Percentiles rank a stretch among this genome's conserved stretches.
Evolutionary conservation across 495 filamentous ascomycete genomes (phyloP).

Genomic region (Penicillium psychrofluorescens): DNA sequence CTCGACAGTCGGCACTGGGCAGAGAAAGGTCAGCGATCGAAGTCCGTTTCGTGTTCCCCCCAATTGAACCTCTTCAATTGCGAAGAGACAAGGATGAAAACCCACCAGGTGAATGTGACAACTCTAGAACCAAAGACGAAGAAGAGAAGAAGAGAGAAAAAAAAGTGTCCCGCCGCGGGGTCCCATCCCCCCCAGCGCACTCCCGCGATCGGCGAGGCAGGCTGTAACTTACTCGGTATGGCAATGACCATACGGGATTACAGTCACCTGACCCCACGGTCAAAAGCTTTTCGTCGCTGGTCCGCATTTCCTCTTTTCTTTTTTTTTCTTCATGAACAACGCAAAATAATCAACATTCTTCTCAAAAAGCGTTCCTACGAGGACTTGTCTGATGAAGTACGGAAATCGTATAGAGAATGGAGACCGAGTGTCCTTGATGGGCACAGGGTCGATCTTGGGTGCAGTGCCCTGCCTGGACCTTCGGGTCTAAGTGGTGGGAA

Average conservation of each 20-base stretch:
- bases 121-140: constrained; percentile 1
- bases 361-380: constrained; percentile 56
- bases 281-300: constrained; percentile 11
- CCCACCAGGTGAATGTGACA: constrained; percentile 1
- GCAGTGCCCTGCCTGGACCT: constrained; percentile 45
- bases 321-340: constrained; percentile 56
- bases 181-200: background rate
- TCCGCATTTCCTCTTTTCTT: constrained; percentile 24
- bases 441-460: constrained; percentile 59
- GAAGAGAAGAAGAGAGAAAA: constrained; percentile 8
- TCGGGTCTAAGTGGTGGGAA: constrained; percentile 43
- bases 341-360: constrained; percentile 57
- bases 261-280: constrained; percentile 7
- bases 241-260: no score
- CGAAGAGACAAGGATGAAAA: background rate
- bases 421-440: constrained; percentile 36
- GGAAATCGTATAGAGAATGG: constrained; percentile 62
- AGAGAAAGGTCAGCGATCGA: no score
- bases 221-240: background rate
- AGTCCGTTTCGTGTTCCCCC: no score
- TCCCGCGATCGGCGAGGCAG: constrained; percentile 15
- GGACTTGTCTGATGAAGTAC: constrained; percentile 50
- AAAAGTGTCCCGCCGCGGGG: constrained; percentile 19
- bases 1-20: constrained; percentile 11
- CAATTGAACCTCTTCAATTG: background rate